phyloP scores from a whole-genome alignment of 2,329 filamentous ascomycete genomes.

The Trichoderma sp. region DNA sequence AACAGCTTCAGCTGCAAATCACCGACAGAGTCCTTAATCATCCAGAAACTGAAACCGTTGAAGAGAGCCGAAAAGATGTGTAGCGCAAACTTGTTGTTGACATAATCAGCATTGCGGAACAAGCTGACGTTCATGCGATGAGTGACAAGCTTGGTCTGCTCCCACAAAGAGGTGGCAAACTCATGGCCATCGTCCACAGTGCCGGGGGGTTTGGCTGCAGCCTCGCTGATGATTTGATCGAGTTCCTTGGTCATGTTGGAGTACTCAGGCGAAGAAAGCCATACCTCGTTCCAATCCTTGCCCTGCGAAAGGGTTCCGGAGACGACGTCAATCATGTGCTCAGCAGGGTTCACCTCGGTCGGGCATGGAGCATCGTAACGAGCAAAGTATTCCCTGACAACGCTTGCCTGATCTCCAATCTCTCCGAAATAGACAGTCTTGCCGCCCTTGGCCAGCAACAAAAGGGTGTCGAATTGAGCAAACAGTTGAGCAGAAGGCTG shows the following conservation, averaged over 20 bases:
- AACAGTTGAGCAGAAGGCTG: constrained; percentile 68
- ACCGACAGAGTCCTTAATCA: constrained; percentile 49
- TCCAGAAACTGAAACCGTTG: constrained; percentile 63
- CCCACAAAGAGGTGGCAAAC: constrained; percentile 66
- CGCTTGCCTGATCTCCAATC: constrained; percentile 55
- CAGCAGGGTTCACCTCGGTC: constrained; percentile 65
- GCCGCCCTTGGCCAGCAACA: constrained; percentile 64
- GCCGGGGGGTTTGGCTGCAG: constrained; percentile 42
- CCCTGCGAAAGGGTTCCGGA: constrained; percentile 48
- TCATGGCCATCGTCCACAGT: constrained; percentile 57
- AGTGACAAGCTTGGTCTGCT: constrained; percentile 64
- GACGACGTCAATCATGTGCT: constrained; percentile 68
- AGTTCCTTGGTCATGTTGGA: constrained; percentile 59
- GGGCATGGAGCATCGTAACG: constrained; percentile 63
- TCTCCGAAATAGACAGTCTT: constrained; percentile 67
- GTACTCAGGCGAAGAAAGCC: constrained; percentile 63
- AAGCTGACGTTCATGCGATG: constrained; percentile 61
- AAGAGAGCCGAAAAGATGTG: constrained; percentile 56
- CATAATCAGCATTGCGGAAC: constrained; percentile 65
- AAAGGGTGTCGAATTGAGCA: constrained; percentile 62
- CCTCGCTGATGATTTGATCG: constrained; percentile 57
- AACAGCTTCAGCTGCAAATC: constrained; percentile 57
- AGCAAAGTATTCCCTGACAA: constrained; percentile 63
- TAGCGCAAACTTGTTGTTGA: constrained; percentile 61
- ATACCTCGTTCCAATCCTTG: constrained; percentile 67